Evolutionary conservation across 2,329 filamentous ascomycete genomes (phyloP).

Genomic region (Colletotrichum viniferum): DNA sequence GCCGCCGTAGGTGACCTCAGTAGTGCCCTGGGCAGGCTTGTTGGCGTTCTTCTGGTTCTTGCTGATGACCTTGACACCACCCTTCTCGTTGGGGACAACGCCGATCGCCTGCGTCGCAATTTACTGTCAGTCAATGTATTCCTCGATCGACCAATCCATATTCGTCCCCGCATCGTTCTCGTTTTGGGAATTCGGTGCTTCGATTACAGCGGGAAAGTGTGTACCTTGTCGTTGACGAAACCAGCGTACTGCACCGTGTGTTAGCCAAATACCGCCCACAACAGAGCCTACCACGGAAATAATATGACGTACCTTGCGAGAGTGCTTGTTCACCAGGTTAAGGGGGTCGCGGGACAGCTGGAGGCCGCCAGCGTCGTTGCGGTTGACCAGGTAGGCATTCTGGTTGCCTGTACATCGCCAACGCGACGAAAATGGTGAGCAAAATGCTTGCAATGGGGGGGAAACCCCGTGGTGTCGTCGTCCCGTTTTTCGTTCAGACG

Average conservation of each 20-base stretch:
- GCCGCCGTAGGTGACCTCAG: conserved; percentile 71
- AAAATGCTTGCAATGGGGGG: not conserved
- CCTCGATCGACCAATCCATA: conserved; percentile 6
- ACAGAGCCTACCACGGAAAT: not conserved
- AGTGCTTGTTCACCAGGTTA: conserved; percentile 91
- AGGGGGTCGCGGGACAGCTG: conserved; percentile 94
- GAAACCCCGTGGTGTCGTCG: not conserved
- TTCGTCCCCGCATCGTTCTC: conserved; percentile 3
- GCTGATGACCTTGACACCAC: conserved; percentile 78
- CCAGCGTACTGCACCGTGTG: conserved; percentile 73
- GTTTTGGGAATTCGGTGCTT: not conserved
- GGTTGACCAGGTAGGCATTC: conserved; percentile 93
- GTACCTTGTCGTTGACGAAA: conserved; percentile 92
- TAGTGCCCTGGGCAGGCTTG: conserved; percentile 72
- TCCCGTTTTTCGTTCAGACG: not conserved
- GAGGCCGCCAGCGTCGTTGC: conserved; percentile 76
- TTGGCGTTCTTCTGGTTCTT: conserved; percentile 79
- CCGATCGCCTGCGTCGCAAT: conserved; percentile 74
- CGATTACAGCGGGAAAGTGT: not conserved
- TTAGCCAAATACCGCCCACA: conserved; percentile 34
- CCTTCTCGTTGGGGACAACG: conserved; percentile 75
- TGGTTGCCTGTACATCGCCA: conserved; percentile 67
- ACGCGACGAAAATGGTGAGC: not conserved
- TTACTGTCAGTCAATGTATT: conserved; percentile 1
- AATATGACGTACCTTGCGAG: conserved; percentile 73